Base-by-base conservation (phyloP, 2,329 filamentous ascomycete species). In the Pseudogymnoascus sp. region DNA sequence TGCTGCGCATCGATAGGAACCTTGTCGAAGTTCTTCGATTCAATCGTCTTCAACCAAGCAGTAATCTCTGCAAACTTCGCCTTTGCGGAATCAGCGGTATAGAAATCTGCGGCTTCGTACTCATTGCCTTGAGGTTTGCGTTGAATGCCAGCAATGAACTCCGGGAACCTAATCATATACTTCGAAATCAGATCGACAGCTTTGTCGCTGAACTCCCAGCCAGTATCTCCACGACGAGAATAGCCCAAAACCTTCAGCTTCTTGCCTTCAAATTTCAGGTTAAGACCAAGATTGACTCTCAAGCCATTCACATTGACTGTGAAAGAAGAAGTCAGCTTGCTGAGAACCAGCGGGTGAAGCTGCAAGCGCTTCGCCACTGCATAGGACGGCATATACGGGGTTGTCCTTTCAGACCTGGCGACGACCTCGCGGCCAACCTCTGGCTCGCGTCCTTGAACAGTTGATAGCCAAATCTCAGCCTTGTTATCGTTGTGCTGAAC, bases 1-100 rank as follows among this genome's bases (percentile, higher is more conserved):
- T 99, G 95, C 73, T 97, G 90, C 1, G 94, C 94, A 69, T 99
- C 94, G 12, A 99, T 82, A 21, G 94, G 93, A n/a, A 99, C 94
- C 66, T 87, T 87, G 74, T 97, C 93, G 68, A 99, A 95, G 67
- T 87, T 89, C 81, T 91, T 96, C 0, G 90, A 89, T 73, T 97
- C 90, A 55, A 96, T 84, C 42, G 86, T 86, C 78, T 97, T 99
- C 59, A 99, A 81, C 93, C 93, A 99, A 35, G 87, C 85, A 27
- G 86, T 89, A 65, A 99, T 96, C 73, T 97, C 94, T 77, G 96
- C 96, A 72, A 99, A 88, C 72, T 90, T 90, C 58, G 82, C 75
- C 59, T 87, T 86, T 3, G 92, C 93, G 55, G 86, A 79, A 6
- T 86, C 84, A 18, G 85, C 81, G 63, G 87, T 83, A 78, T 94